Evolutionary conservation across 495 filamentous ascomycete genomes (phyloP), one percentile per base, ranked within the genome.

Genomic region (Penicilliopsis zonata): DNA sequence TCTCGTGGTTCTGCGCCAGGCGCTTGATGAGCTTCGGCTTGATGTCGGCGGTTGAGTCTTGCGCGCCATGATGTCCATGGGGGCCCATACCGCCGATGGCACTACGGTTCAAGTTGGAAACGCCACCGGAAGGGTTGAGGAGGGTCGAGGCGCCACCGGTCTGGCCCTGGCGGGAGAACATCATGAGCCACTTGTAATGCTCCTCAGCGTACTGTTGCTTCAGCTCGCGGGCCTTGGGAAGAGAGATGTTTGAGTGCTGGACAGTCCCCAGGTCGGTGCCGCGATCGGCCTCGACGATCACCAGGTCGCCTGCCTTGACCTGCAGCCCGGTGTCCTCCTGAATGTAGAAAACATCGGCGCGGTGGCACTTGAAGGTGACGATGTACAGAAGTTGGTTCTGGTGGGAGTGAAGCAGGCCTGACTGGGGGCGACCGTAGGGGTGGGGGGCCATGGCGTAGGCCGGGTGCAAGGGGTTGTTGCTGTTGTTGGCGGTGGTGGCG

Each of bases 21-120:
- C 92, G 77, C 57, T 93, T 94, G 52, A 98, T 96, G 50, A 95
- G 74, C 55, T 94, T 94, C 4, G 90, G 88, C 44, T 92, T 92
- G 40, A 93, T 66, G 35, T 94, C 88, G 3, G 67, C 68, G 13
- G 78, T 57, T n/a, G 78, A 65, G 37, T 85, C 82, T 51, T 86
- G 82, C 52, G 77, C 70, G 23, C 76, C 77, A 36, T 82, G 77
- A 32, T 73, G 68, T 30, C 63, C 76, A 40, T 75, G 75, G 16
- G 77, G 74, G 8, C 76, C 80, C 73, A 81, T 83, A 20, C 78
- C 79, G 36, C 78, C 80, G 23, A 80, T 74, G 15, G 80, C 75
- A 46, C 76, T 80, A 33, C 59, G 50, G 35, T 65, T 73, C 26
- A 79, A 55, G 18, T 74, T 57, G 13, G 74, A 59, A 13, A 45